Evolutionary conservation across 331 rosid species (phyloP), one percentile per base, ranked within the genome.

Genomic region (Phaseolus coccineus): DNA sequence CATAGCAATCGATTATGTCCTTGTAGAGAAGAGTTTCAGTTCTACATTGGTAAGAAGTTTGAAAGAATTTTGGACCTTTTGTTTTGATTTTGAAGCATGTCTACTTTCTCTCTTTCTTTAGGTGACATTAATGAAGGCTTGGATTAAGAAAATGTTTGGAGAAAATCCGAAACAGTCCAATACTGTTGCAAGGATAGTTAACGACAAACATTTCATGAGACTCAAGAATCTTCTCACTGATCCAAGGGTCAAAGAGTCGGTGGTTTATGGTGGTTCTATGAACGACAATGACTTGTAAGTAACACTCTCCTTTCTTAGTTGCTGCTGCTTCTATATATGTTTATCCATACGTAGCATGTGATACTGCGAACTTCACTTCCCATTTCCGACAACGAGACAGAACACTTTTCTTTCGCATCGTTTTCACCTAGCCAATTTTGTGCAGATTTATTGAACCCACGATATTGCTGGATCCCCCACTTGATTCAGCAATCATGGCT

Each of bases 371-470:
- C 28, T 56, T 28, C 48, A 24, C 31, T 52, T 52, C 56, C n/a
- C 56, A 53, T 46, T 46, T 46, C 51, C 5, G 1, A 5, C 37
- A 77, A 65, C 25, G 50, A 15, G 3, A 47, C 35, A 40, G 42
- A 35, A 13, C 40, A 22, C 8, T 13, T 52, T 48, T 63, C 8
- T 15, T 13, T 55, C 5, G 9, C 69, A 30, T 24, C 4, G 30
- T 19, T 28, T 16, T 56, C 31, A 31, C 37, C 14, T 22, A 24
- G 50, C 24, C 3, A 47, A 14, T 14, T 40, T 19, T 62, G 14
- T 64, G 84, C 81, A 90, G 97, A 83, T 92, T 85, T 76, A 79
- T 92, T 3, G 96, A 90, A 83, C 97, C 97, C 48, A 90, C 97
- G 19, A 87, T 92, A 71, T 57, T 92, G 80, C 66, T 92, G 47